Evolutionary conservation across 148 eudicot species (phyloP).

Genomic region (Persicaria tinctoria): DNA sequence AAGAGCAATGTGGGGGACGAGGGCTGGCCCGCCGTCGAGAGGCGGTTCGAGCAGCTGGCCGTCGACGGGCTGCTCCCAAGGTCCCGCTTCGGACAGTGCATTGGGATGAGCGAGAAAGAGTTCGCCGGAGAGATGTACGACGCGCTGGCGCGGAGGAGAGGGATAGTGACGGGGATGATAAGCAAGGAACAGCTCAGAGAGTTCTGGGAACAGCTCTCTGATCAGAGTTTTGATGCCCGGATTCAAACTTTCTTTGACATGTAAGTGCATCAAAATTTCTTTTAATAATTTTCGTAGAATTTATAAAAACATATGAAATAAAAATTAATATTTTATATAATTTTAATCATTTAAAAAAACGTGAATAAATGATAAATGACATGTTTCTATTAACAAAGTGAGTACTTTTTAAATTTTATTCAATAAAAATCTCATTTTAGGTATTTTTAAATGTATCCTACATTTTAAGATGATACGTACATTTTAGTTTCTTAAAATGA

Average conservation of each 20-base stretch:
- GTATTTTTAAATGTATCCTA: too few species aligned
- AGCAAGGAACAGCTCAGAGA: slow-evolving; percentile 31
- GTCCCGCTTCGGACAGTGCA: slow-evolving; percentile 32
- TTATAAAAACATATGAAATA: too few species aligned
- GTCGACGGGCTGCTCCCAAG: too few species aligned
- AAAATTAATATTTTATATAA: too few species aligned
- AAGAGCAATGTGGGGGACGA: slow-evolving; percentile 29
- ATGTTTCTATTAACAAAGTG: too few species aligned
- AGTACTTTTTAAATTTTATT: too few species aligned
- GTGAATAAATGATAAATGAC: too few species aligned
- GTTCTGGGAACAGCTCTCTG: slow-evolving; percentile 46
- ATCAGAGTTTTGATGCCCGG: slow-evolving; percentile 46
- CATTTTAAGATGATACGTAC: too few species aligned
- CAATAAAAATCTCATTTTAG: too few species aligned
- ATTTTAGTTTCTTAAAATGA: too few species aligned
- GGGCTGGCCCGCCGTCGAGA: slow-evolving; percentile 32
- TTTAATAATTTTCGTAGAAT: too few species aligned
- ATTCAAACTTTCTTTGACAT: slow-evolving; percentile 51
- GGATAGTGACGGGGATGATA: slow-evolving; percentile 23
- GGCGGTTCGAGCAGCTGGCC: slow-evolving; percentile 18
- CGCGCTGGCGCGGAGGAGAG: slow-evolving; percentile 38
- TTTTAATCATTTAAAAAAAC: too few species aligned
- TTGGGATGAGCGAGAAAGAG: slow-evolving; percentile 43
- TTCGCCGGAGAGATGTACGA: slow-evolving; percentile 41
- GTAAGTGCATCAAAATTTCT: slow-evolving; percentile 15